Evolutionary conservation across 345 rosid genomes (phyloP).

Genomic region (Sisymbrium altissimum): DNA sequence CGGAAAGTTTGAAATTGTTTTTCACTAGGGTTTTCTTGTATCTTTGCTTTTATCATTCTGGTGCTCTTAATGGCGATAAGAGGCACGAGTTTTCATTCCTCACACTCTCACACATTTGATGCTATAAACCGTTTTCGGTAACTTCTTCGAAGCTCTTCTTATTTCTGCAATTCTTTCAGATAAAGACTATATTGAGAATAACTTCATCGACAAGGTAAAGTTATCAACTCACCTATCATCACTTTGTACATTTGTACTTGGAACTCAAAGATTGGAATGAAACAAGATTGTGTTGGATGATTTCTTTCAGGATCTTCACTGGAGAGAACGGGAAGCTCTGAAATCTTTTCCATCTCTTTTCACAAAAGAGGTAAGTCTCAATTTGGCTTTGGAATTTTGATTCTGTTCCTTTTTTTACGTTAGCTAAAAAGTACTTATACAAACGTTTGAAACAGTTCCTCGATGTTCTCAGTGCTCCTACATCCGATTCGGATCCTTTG

Average conservation of each 20-base stretch:
- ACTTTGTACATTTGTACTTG: neutral
- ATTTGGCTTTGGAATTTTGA: no score
- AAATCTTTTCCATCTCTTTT: conserved; percentile 54
- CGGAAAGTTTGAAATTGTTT: no score
- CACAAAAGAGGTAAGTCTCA: conserved; percentile 63
- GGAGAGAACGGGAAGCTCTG: conserved; percentile 69
- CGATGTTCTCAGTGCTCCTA: conserved; percentile 51
- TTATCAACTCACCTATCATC: neutral
- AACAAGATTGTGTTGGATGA: neutral
- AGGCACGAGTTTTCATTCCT: neutral
- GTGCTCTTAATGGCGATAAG: neutral
- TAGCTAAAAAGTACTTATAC: conserved; percentile 1
- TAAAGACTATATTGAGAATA: conserved; percentile 36
- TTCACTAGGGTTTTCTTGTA: neutral
- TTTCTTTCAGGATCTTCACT: conserved; percentile 53
- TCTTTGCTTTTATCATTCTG: neutral
- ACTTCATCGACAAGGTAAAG: conserved; percentile 46
- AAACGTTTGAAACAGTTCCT: conserved; percentile 46
- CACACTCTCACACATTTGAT: no score
- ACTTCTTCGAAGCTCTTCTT: neutral
- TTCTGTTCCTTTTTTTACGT: neutral
- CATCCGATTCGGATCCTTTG: conserved; percentile 48
- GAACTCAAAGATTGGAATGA: neutral
- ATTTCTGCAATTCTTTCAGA: conserved; percentile 11
- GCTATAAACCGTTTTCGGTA: no score